Conservation (phyloP, 108 stramenopile genomes). For the Discostella stelligeroides region DNA sequence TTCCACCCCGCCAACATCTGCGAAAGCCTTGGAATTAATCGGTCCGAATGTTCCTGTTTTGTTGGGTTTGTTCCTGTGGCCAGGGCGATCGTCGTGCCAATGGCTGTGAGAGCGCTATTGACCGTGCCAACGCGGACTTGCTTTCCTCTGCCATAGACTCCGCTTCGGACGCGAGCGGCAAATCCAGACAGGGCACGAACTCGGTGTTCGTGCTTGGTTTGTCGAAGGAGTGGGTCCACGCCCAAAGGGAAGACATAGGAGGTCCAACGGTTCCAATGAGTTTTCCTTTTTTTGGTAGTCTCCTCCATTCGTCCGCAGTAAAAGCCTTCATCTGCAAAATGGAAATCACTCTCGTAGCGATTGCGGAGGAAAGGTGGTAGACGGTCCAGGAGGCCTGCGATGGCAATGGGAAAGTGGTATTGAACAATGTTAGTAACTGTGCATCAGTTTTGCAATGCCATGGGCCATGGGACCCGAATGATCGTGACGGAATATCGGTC, state of each 20-base stretch:
- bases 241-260: slow-evolving; percentile 15
- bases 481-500: slow-evolving; percentile 13
- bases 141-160: background rate
- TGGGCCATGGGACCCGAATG: slow-evolving; percentile 13
- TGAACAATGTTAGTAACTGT: slow-evolving; percentile 13
- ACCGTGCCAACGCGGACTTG: slow-evolving; percentile 13
- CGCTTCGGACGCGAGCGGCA: background rate
- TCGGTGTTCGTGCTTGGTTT: background rate
- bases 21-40: background rate
- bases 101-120: slow-evolving; percentile 19
- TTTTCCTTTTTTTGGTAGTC: slow-evolving; percentile 9
- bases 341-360: slow-evolving; percentile 15
- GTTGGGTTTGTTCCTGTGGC: slow-evolving; percentile 11
- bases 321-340: slow-evolving; percentile 14
- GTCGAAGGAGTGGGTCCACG: slow-evolving; percentile 13
- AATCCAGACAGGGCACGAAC: background rate
- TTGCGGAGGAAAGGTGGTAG: background rate
- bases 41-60: background rate
- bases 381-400: slow-evolving; percentile 20
- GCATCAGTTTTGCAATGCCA: slow-evolving; percentile 3
- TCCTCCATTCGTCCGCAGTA: slow-evolving; percentile 15
- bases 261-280: slow-evolving; percentile 12
- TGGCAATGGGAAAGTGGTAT: slow-evolving; percentile 3
- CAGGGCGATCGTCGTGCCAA: slow-evolving; percentile 20
- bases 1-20: background rate